Percentiles rank a stretch among this genome's conserved stretches.
Conservation (phyloP, 2,329 filamentous ascomycete genomes). For the Fusarium sp. region DNA sequence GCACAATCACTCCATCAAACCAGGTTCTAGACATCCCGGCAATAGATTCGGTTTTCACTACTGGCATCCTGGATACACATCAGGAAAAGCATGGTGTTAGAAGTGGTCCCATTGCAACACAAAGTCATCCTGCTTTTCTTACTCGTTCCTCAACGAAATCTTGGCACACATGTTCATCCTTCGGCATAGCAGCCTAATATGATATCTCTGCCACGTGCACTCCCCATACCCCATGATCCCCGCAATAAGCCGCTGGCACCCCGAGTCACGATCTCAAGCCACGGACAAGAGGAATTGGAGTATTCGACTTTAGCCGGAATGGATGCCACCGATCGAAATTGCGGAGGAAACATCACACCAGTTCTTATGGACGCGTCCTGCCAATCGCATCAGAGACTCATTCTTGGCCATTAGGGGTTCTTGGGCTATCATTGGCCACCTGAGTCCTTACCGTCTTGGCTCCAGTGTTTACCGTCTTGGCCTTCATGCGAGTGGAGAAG, state of each 20-base stretch:
- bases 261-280: not conserved
- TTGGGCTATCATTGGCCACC: not conserved
- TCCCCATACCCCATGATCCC: not conserved
- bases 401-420: not conserved
- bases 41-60: not conserved
- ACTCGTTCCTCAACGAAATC: accelerated
- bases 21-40: not conserved
- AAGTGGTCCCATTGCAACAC: not conserved
- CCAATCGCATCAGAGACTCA: not conserved
- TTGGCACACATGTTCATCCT: not conserved
- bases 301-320: conserved; percentile 1
- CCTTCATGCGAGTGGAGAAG: not conserved
- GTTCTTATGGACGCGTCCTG: too few relatives aligned
- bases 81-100: accelerated
- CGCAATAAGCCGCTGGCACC: not conserved
- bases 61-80: not conserved
- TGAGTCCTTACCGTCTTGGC: not conserved
- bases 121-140: not conserved
- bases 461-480: not conserved
- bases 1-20: not conserved
- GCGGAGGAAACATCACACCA: not conserved
- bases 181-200: not conserved
- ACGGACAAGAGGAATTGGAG: not conserved
- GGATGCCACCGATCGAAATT: not conserved
- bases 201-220: not conserved